These are phyloP conservation scores for Maudiozyma turicensis DNA, from an alignment of 805 yeast species.

Conservation along the genomic window DNA sequence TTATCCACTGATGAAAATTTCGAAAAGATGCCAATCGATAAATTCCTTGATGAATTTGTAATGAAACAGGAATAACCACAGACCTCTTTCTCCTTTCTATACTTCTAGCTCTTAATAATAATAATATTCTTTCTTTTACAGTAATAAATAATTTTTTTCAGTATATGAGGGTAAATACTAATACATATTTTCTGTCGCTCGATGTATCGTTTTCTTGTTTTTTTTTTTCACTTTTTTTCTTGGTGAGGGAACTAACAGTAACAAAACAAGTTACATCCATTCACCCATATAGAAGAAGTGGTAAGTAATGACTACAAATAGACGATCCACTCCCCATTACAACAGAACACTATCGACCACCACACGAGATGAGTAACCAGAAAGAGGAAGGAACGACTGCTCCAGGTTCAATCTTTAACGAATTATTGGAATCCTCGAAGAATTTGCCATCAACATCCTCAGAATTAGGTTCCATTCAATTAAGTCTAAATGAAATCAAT, in stretches of 20 bases:
- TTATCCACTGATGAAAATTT: constrained; percentile 28
- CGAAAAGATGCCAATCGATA: constrained; percentile 37
- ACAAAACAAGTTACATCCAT: too few species aligned
- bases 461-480: constrained; percentile 70
- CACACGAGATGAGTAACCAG: background rate
- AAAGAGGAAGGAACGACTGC: background rate
- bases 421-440: constrained; percentile 65
- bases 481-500: constrained; percentile 71
- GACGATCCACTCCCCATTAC: too few species aligned
- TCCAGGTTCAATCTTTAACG: constrained; percentile 38
- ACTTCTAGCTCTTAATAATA: background rate
- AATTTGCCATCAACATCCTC: constrained; percentile 58
- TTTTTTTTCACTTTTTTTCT: too few species aligned
- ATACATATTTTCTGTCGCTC: too few species aligned
- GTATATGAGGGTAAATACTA: too few species aligned
- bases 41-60: constrained; percentile 35
- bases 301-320: too few species aligned
- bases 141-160: too few species aligned
- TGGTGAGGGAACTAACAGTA: too few species aligned
- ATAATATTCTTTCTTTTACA: too few species aligned
- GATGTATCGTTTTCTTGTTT: too few species aligned
- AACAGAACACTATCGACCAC: too few species aligned
- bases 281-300: too few species aligned
- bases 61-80: background rate
- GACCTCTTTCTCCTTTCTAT: background rate